Percentiles rank a stretch among this genome's conserved stretches.
These are phyloP conservation scores for Sphagnum fallax DNA, from an alignment of 228 moss, liverwort and hornwort genomes.

Conservation along the genomic window DNA sequence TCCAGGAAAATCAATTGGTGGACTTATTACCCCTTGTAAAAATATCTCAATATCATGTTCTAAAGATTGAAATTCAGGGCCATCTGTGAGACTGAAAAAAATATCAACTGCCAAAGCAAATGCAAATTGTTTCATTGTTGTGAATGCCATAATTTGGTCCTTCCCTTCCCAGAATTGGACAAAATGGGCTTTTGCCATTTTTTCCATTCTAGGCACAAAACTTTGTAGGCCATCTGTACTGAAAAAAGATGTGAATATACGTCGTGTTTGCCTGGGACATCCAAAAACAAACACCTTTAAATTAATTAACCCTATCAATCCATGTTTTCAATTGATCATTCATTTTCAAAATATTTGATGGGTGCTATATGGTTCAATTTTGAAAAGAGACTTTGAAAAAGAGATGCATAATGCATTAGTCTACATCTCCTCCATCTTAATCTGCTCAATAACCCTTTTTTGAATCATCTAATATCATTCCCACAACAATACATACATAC, in stretches of 20 bases:
- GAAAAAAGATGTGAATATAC: constrained; percentile 12
- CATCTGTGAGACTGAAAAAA: constrained; percentile 12
- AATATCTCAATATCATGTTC: not conserved
- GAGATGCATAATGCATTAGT: too few species aligned
- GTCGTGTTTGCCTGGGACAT: constrained; percentile 4
- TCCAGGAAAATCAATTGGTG: constrained; percentile 28
- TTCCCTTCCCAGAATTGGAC: constrained; percentile 12
- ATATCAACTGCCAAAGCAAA: constrained; percentile 9
- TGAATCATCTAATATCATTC: too few species aligned
- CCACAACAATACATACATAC: too few species aligned
- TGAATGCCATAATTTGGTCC: constrained; percentile 6
- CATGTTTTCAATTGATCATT: too few species aligned
- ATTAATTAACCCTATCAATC: too few species aligned
- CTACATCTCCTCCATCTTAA: too few species aligned
- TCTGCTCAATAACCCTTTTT: too few species aligned
- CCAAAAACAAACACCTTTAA: too few species aligned
- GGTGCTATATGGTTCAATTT: too few species aligned
- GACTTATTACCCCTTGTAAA: constrained; percentile 1
- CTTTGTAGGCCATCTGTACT: constrained; percentile 10
- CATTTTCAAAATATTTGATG: too few species aligned
- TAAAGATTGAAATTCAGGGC: constrained; percentile 14
- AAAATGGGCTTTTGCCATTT: constrained; percentile 11
- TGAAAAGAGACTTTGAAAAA: too few species aligned
- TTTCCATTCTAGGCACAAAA: constrained; percentile 21
- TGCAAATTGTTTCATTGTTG: constrained; percentile 11